These are phyloP conservation scores for Blastobotrys americana DNA, from an alignment of 805 yeast genomes.

Conservation along the genomic window DNA sequence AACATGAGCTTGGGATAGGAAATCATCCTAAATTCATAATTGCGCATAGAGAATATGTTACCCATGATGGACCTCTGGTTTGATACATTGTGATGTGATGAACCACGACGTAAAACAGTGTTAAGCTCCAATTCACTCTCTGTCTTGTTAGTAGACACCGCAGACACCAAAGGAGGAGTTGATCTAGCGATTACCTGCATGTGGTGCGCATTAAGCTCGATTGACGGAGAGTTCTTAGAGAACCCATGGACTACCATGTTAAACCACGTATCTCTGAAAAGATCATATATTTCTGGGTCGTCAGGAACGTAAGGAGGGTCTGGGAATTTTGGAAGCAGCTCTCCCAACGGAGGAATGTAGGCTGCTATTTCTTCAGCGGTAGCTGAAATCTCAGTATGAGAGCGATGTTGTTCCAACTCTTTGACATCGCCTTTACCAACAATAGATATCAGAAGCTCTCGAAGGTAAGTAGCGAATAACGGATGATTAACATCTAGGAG, in stretches of 20 bases:
- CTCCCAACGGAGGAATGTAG: constrained; percentile 67
- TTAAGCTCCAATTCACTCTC: constrained; percentile 91
- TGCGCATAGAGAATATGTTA: constrained; percentile 37
- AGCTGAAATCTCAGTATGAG: constrained; percentile 36
- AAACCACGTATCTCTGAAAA: constrained; percentile 89
- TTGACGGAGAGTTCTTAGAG: constrained; percentile 43
- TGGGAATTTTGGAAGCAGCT: constrained; percentile 54
- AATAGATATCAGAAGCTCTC: constrained; percentile 58
- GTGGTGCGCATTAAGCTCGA: constrained; percentile 39
- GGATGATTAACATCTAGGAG: constrained; percentile 31
- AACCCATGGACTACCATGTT: constrained; percentile 90
- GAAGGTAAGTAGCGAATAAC: constrained; percentile 50
- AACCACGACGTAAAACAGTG: constrained; percentile 81
- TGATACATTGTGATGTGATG: constrained; percentile 72
- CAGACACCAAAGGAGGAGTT: constrained; percentile 84
- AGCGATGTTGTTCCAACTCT: constrained; percentile 67
- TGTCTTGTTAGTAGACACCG: constrained; percentile 67
- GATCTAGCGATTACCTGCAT: constrained; percentile 71
- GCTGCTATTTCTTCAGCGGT: constrained; percentile 62
- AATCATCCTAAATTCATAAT: constrained; percentile 46
- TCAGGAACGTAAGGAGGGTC: constrained; percentile 38
- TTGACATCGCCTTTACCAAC: constrained; percentile 75
- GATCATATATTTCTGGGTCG: constrained; percentile 45
- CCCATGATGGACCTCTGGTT: constrained; percentile 48
- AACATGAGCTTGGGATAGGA: constrained; percentile 81